Conservation (phyloP, 2,329 filamentous ascomycete species). For the Trichoderma harzianum region DNA sequence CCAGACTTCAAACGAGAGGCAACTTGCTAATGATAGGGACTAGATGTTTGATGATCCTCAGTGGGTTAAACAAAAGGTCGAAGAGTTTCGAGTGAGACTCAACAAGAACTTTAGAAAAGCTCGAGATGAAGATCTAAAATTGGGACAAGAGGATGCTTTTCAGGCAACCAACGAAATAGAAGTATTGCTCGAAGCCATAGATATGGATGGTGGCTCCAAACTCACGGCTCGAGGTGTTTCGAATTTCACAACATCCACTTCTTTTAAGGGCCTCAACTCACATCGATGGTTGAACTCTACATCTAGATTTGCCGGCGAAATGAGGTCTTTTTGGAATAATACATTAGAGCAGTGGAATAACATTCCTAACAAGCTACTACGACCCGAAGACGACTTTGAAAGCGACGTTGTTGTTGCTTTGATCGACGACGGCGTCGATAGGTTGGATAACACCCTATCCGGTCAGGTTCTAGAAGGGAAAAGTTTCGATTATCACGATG, state of each 20-base stretch:
- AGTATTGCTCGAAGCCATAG: too few relatives aligned
- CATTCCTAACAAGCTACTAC: too few relatives aligned
- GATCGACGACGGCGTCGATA: neutral
- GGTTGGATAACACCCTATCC: neutral
- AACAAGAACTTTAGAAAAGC: too few relatives aligned
- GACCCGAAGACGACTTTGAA: neutral
- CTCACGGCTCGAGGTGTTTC: too few relatives aligned
- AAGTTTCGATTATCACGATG: neutral
- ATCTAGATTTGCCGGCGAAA: neutral
- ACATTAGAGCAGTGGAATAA: neutral
- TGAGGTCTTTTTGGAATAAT: neutral
- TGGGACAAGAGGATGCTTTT: too few relatives aligned
- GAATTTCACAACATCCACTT: neutral
- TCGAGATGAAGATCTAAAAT: too few relatives aligned
- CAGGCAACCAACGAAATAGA: too few relatives aligned
- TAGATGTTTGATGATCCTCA: too few relatives aligned
- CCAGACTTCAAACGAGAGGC: neutral
- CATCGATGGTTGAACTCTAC: neutral
- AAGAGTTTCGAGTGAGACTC: too few relatives aligned
- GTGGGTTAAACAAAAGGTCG: too few relatives aligned
- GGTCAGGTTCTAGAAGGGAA: neutral
- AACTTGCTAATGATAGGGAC: too few relatives aligned
- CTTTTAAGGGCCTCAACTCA: too few relatives aligned
- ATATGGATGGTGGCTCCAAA: neutral
- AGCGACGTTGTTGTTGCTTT: neutral